Conservation (phyloP, 106 monocot species). For the Hemerocallis citrina region DNA sequence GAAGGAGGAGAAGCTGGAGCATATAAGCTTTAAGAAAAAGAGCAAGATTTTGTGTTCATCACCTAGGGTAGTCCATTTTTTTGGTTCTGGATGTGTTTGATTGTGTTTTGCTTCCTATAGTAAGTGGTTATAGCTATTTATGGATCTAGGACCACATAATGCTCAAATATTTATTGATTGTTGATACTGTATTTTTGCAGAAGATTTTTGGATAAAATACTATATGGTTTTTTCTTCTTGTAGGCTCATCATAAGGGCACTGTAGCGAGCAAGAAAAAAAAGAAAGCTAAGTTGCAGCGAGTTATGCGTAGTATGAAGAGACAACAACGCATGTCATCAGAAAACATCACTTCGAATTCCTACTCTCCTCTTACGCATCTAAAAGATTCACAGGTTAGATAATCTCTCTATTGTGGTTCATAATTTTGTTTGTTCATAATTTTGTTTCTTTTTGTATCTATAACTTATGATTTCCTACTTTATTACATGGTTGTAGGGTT, state of each 20-base stretch:
- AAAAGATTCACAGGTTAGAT: slow-evolving; percentile 88
- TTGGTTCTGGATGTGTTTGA: too few relatives aligned
- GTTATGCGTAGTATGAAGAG: slow-evolving; percentile 78
- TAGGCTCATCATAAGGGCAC: slow-evolving; percentile 91
- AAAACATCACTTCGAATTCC: slow-evolving; percentile 40
- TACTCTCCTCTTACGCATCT: slow-evolving; percentile 90
- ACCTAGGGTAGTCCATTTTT: too few relatives aligned
- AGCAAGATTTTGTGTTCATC: too few relatives aligned
- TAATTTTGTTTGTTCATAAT: neutral
- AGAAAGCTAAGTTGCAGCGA: slow-evolving; percentile 95
- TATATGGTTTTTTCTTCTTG: slow-evolving; percentile 5
- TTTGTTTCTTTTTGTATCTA: neutral
- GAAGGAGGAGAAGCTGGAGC: too few relatives aligned
- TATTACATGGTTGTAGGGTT: slow-evolving; percentile 44
- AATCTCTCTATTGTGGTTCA: neutral
- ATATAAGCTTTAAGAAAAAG: too few relatives aligned
- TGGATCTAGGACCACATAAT: too few relatives aligned
- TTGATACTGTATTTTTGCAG: too few relatives aligned
- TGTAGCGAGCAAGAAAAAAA: slow-evolving; percentile 90
- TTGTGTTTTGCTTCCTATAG: too few relatives aligned
- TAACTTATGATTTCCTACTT: neutral
- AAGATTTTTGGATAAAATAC: neutral
- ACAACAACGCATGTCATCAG: slow-evolving; percentile 58
- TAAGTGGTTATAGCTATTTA: too few relatives aligned
- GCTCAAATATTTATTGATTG: too few relatives aligned